Evolutionary conservation across 192 early-diverging fungal species (phyloP).

Genomic region (Linnemannia schmuckeri): DNA sequence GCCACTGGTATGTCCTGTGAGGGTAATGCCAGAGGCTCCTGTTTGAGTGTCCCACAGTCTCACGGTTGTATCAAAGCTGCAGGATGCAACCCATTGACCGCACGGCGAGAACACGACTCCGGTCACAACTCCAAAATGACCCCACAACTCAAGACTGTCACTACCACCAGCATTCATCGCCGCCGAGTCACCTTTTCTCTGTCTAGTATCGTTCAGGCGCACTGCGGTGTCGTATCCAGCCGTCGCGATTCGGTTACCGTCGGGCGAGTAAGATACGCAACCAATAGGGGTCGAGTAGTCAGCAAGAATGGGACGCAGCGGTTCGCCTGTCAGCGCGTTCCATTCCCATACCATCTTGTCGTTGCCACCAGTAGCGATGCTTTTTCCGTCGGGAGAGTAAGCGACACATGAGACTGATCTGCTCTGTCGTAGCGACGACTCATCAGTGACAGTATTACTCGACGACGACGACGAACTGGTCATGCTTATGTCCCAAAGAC

Average conservation of each 20-base stretch:
- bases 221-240: background rate
- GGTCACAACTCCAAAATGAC: background rate
- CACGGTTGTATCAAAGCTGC: background rate
- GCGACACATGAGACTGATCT: background rate
- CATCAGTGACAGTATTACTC: background rate
- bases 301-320: background rate
- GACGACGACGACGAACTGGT: background rate
- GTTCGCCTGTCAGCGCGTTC: background rate
- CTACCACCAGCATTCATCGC: no score
- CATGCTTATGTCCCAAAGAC: background rate
- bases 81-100: background rate
- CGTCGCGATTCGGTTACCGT: background rate
- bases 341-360: background rate
- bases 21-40: background rate
- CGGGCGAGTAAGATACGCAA: background rate
- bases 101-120: background rate
- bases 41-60: constrained; percentile 6
- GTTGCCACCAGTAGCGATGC: background rate
- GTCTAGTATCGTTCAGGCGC: background rate
- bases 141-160: background rate
- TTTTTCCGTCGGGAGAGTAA: background rate
- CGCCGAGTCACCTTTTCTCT: no score
- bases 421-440: no score
- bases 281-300: background rate
- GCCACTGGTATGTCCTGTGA: background rate